Conservation (phyloP, 2,329 filamentous ascomycete species). For the Ascomycota sp. region DNA sequence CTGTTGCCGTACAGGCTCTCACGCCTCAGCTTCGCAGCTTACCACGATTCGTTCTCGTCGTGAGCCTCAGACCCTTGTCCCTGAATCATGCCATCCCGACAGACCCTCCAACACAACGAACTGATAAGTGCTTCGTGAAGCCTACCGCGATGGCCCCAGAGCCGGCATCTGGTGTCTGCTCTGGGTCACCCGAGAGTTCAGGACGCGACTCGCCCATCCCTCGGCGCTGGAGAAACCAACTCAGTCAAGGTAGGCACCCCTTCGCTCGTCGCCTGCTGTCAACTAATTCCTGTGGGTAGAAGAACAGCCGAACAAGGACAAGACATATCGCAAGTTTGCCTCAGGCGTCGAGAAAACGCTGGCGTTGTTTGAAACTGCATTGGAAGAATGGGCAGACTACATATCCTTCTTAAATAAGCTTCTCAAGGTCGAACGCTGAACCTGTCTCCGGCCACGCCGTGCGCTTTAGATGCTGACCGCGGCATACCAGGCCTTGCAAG, state of each 20-base stretch:
- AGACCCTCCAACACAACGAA: too few species aligned
- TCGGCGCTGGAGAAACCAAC: slow-evolving; percentile 57
- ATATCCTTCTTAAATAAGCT: slow-evolving; percentile 89
- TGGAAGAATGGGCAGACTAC: slow-evolving; percentile 99
- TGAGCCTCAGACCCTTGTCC: too few species aligned
- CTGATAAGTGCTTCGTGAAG: slow-evolving; percentile 11
- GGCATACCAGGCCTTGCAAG: slow-evolving; percentile 54
- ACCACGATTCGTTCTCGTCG: too few species aligned
- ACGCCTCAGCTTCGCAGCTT: too few species aligned
- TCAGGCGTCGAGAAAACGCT: slow-evolving; percentile 72
- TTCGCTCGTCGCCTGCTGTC: not conserved
- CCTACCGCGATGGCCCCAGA: slow-evolving; percentile 39
- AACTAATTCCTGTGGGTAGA: slow-evolving; percentile 16
- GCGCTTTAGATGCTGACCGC: slow-evolving; percentile 1
- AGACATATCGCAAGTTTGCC: slow-evolving; percentile 71
- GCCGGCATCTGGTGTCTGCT: slow-evolving; percentile 31
- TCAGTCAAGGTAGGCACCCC: slow-evolving; percentile 47
- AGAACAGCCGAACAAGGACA: slow-evolving; percentile 37
- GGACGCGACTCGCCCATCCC: slow-evolving; percentile 58
- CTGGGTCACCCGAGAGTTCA: slow-evolving; percentile 62
- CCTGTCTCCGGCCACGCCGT: not conserved
- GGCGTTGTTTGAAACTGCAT: slow-evolving; percentile 71
- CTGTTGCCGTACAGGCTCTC: too few species aligned
- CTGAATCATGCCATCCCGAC: too few species aligned
- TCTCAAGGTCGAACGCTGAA: slow-evolving; percentile 58